Base-by-base conservation (phyloP, 495 filamentous ascomycete genomes). In the Penicillium bialowiezense region DNA sequence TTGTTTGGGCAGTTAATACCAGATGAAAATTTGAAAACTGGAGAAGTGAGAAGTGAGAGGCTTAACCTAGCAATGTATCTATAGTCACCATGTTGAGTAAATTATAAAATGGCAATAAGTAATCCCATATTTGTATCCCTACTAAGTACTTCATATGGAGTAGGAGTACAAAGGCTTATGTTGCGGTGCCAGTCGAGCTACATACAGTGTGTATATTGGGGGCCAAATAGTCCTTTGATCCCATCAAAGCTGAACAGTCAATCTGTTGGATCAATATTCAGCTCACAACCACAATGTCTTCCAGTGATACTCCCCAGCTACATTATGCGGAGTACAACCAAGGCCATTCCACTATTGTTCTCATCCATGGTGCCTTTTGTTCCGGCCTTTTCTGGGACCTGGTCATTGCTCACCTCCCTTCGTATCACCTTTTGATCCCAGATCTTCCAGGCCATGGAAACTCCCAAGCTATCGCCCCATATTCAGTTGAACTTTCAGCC, bases 401-500 rank as follows among this genome's bases (percentile, higher is more conserved):
- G 0, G 53, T 60, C 5, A 29, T 45, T n/a, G 49, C 49, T 12
- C 29, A 42, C 24, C 53, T 60, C n/a, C 39, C 31, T 10, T 32
- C 38, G 23, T 60, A 56, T 41, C 57, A 56, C 34, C 18, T 60
- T 10, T 40, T 56, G 14, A 24, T 50, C 6, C 57, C 57, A 10
- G 57, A 60, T 14, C 53, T 60, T 4, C 49, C 57, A 7, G 41
- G 38, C 9, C 57, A 60, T 47, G 57, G 52, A n/a, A 35, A 50
- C 13, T 60, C 56, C 7, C 2, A 38, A 18, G 19, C 46, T 12
- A 44, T 43, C 28, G 29, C 45, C 13, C 52, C 44, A 0, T 56
- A 53, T 41, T 51, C 18, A n/a, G 41, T 60, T 14, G 44, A 53
- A 3, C 28, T 28, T 21, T 19, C 57, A 5, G 38, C 49, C 3